Evolutionary conservation across 148 eudicot genomes (phyloP).

Genomic region (Polygonum maritimum): DNA sequence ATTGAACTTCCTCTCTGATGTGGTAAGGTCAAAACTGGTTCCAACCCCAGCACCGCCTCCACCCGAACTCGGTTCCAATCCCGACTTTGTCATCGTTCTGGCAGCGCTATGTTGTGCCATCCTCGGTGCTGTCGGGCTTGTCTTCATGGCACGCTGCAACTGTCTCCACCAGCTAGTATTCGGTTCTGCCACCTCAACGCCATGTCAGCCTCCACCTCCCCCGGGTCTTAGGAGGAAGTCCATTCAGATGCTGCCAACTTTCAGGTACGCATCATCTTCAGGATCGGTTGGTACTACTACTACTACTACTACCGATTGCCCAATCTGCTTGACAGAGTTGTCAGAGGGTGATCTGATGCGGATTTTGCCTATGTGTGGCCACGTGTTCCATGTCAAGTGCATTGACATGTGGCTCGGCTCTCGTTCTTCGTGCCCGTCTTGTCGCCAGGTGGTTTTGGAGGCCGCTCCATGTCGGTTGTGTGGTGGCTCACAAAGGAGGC

Average conservation of each 20-base stretch:
- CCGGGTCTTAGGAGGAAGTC: slow-evolving; percentile 47
- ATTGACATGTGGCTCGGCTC: slow-evolving; percentile 59
- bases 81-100: slow-evolving; percentile 44
- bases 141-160: slow-evolving; percentile 40
- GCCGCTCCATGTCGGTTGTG: slow-evolving; percentile 37
- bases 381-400: slow-evolving; percentile 52
- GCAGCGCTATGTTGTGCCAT: slow-evolving; percentile 53
- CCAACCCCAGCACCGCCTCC: slow-evolving; percentile 13
- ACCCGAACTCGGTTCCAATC: slow-evolving; percentile 13
- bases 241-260: slow-evolving; percentile 36
- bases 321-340: slow-evolving; percentile 53
- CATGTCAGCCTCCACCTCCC: slow-evolving; percentile 27
- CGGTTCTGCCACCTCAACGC: neutral
- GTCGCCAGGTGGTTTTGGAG: slow-evolving; percentile 41
- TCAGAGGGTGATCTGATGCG: slow-evolving; percentile 46
- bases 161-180: slow-evolving; percentile 28
- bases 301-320: slow-evolving; percentile 25
- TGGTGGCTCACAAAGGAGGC: slow-evolving; percentile 27
- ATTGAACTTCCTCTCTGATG: slow-evolving; percentile 24
- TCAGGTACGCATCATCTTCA: slow-evolving; percentile 23
- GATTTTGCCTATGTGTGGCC: slow-evolving; percentile 51
- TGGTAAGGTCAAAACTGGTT: slow-evolving; percentile 8
- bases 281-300: neutral
- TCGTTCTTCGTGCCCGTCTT: slow-evolving; percentile 68
- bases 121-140: slow-evolving; percentile 50